Evolutionary conservation across 192 early-diverging fungal species (phyloP), one percentile per base, ranked within the genome.

Genomic region (Radiomyces spectabilis): DNA sequence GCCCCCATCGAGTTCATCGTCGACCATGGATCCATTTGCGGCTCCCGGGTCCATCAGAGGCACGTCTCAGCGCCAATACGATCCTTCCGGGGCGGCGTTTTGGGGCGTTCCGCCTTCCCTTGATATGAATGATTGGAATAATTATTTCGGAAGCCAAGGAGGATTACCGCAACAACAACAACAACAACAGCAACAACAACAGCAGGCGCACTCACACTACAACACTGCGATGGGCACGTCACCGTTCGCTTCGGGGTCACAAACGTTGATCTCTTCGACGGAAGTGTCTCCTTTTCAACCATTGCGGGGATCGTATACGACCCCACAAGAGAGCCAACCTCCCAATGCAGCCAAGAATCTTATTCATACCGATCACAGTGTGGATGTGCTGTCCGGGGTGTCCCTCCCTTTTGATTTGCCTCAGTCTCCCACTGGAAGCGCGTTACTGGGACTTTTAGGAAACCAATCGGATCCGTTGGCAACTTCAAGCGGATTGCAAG

Each of bases 11-110:
- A n/a, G n/a, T n/a, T n/a, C n/a, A n/a, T n/a, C n/a, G n/a, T n/a
- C n/a, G 9, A 39, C 21, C 21, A 58, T 53, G 44, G 63, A 65
- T 25, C 63, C 63, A 24, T 65, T 65, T 54, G 63, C 63, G 25
- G 63, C 63, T 1, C 63, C 63, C 19, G 43, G 41, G 24, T 51
- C 61, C 30, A 35, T 63, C 39, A 29, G 25, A 15, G 44, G 19
- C 1, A 2, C 35, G 1, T 30, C 27, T 16, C 22, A 37, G 6
- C 24, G 44, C 4, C 53, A 54, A 12, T 62, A 31, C 37, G 38
- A 55, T 50, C 60, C 44, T 6, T 39, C 50, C 15, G 60, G 44
- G 8, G 34, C 60, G 9, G 52, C 60, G 1, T 62, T 62, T 24
- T 62, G 60, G 60, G 60, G 60, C 12, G 51, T 62, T 4, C 60